Percentiles rank a stretch among this genome's conserved stretches.
phyloP scores from a whole-genome alignment of 805 yeast species.

The Suhomyces sp. region DNA sequence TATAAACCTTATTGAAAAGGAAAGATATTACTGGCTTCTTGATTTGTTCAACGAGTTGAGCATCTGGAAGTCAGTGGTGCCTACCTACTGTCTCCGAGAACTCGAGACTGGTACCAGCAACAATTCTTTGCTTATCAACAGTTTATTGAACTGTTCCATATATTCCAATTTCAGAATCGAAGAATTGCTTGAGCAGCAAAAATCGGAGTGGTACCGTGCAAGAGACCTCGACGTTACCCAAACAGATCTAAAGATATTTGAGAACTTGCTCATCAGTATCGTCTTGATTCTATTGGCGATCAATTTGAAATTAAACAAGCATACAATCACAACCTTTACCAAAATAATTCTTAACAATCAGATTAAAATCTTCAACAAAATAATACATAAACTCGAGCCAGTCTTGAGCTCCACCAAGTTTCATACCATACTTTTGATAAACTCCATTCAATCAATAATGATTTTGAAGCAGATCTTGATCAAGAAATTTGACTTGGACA shows the following conservation, averaged over 20 bases:
- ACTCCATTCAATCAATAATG: slow-evolving; percentile 29
- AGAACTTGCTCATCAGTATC: slow-evolving; percentile 29
- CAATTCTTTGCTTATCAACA: slow-evolving; percentile 23
- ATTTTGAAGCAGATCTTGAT: slow-evolving; percentile 27
- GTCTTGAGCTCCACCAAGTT: slow-evolving; percentile 8
- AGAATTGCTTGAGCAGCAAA: slow-evolving; percentile 19
- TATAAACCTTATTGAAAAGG: slow-evolving; percentile 27
- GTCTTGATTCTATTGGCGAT: slow-evolving; percentile 25
- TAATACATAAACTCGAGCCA: slow-evolving; percentile 18
- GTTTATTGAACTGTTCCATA: slow-evolving; percentile 31
- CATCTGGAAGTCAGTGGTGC: slow-evolving; percentile 37
- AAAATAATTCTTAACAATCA: slow-evolving; percentile 28
- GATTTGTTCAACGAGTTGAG: slow-evolving; percentile 39
- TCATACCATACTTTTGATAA: slow-evolving; percentile 21
- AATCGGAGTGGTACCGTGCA: slow-evolving; percentile 20
- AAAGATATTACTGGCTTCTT: slow-evolving; percentile 36
- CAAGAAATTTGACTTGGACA: slow-evolving; percentile 15
- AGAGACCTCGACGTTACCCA: slow-evolving; percentile 5
- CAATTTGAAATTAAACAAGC: slow-evolving; percentile 14
- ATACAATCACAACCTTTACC: slow-evolving; percentile 8
- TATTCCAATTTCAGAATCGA: slow-evolving; percentile 7
- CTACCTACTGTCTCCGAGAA: slow-evolving; percentile 27
- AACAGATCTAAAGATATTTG: slow-evolving; percentile 18
- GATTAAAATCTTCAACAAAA: slow-evolving; percentile 27
- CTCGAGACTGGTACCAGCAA: slow-evolving; percentile 8